Conservation (phyloP, 805 yeast species). For the Myxozyma sirexii region DNA sequence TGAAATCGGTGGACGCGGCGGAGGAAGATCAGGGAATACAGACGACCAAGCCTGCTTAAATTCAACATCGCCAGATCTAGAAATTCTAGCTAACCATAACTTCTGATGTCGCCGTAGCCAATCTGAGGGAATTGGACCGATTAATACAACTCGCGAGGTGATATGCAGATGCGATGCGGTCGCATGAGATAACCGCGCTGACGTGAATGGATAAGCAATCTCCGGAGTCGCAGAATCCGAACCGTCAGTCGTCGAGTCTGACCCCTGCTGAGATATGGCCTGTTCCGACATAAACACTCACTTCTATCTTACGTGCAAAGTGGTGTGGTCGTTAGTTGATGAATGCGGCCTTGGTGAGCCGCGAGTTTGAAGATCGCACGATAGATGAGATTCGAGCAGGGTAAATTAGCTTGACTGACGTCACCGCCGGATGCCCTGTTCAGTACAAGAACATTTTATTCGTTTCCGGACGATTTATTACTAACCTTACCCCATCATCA, state of each 20-base stretch:
- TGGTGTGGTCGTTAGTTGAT: not conserved
- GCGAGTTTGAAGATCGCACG: not conserved
- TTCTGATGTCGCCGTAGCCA: conserved; percentile 52
- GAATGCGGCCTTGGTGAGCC: not conserved
- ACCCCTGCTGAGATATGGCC: not conserved
- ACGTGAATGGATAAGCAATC: conserved; percentile 54
- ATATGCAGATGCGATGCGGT: conserved; percentile 52
- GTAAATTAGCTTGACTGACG: not conserved
- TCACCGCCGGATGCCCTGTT: not conserved
- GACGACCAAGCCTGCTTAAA: conserved; percentile 34
- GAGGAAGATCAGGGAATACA: conserved; percentile 24
- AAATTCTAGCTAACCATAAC: conserved; percentile 29
- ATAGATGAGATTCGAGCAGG: not conserved
- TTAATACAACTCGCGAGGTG: conserved; percentile 51
- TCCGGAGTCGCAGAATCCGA: not conserved
- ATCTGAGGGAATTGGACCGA: conserved; percentile 62
- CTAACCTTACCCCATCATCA: too few species aligned
- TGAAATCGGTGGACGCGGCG: conserved; percentile 20
- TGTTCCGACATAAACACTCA: not conserved
- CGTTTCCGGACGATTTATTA: too few species aligned
- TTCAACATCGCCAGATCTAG: conserved; percentile 22
- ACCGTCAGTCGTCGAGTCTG: not conserved
- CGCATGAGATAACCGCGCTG: conserved; percentile 60
- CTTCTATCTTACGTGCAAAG: not conserved
- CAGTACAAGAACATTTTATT: too few species aligned